Conservation (phyloP, 352 stramenopile species). For the Pythium insidiosum region DNA sequence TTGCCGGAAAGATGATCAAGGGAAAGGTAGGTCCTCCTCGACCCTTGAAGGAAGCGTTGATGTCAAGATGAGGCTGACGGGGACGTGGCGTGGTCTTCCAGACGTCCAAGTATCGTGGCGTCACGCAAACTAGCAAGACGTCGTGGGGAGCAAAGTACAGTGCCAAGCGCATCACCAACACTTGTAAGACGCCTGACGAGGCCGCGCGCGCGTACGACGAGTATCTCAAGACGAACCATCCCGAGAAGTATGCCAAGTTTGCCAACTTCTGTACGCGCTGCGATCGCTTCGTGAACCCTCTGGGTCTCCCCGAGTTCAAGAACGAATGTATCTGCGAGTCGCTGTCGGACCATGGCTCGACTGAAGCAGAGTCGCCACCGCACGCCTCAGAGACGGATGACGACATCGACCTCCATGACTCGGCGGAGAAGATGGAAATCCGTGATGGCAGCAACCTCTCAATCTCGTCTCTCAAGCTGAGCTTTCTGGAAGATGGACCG, state of each 20-base stretch:
- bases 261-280: slow-evolving; percentile 83
- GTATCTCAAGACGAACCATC: slow-evolving; percentile 77
- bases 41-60: no score
- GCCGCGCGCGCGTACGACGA: slow-evolving; percentile 74
- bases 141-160: slow-evolving; percentile 86
- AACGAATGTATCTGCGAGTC: slow-evolving; percentile 65
- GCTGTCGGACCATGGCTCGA: slow-evolving; percentile 9
- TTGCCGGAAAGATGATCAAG: slow-evolving; percentile 73
- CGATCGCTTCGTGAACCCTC: slow-evolving; percentile 72
- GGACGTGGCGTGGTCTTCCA: slow-evolving; percentile 4
- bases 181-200: slow-evolving; percentile 82
- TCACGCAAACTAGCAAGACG: slow-evolving; percentile 83
- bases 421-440: slow-evolving; percentile 14
- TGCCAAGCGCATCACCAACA: slow-evolving; percentile 84
- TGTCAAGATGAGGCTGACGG: no score
- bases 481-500: slow-evolving; percentile 54
- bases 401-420: slow-evolving; percentile 13
- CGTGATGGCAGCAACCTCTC: slow-evolving; percentile 57
- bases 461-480: slow-evolving; percentile 64
- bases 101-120: slow-evolving; percentile 83
- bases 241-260: slow-evolving; percentile 81
- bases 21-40: slow-evolving; percentile 41
- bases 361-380: slow-evolving; percentile 14
- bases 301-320: slow-evolving; percentile 60
- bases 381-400: slow-evolving; percentile 34